A percentile compares a stretch with the other conserved stretches of the same genome.
phyloP scores from a whole-genome alignment of 2,329 filamentous ascomycete species.

The Bisporella sp. region DNA sequence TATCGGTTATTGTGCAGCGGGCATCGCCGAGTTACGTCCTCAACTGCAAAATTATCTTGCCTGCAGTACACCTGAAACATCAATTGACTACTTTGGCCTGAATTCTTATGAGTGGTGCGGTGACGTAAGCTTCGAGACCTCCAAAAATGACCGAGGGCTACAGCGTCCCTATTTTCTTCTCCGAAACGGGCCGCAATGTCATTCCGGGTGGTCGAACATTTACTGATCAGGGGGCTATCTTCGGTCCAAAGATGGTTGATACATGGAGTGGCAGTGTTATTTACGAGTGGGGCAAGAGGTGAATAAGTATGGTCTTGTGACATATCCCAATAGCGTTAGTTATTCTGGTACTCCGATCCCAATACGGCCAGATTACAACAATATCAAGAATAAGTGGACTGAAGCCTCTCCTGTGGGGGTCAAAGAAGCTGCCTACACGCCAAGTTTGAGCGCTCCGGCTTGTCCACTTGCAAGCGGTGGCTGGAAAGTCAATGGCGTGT shows the following conservation, averaged over 20 bases:
- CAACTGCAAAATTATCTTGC: slow-evolving; percentile 68
- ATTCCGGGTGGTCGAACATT: slow-evolving; percentile 53
- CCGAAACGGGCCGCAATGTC: slow-evolving; percentile 75
- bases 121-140: slow-evolving; percentile 45
- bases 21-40: slow-evolving; percentile 61
- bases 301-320: slow-evolving; percentile 76
- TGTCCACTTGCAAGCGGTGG: slow-evolving; percentile 50
- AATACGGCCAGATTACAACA: slow-evolving; percentile 67
- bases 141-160: slow-evolving; percentile 56
- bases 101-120: slow-evolving; percentile 64
- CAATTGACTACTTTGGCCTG: slow-evolving; percentile 56
- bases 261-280: slow-evolving; percentile 72
- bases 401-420: slow-evolving; percentile 59
- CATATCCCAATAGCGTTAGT: slow-evolving; percentile 58
- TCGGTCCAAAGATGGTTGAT: slow-evolving; percentile 63
- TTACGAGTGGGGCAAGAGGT: slow-evolving; percentile 87
- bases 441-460: slow-evolving; percentile 52
- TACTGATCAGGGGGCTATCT: slow-evolving; percentile 69
- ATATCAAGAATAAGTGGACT: slow-evolving; percentile 71
- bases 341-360: slow-evolving; percentile 58
- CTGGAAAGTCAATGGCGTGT: not conserved
- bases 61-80: slow-evolving; percentile 57
- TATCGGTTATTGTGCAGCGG: slow-evolving; percentile 55
- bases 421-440: slow-evolving; percentile 54
- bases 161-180: slow-evolving; percentile 74